Evolutionary conservation across 495 filamentous ascomycete genomes (phyloP).

Genomic region (Daldinia concentrica): DNA sequence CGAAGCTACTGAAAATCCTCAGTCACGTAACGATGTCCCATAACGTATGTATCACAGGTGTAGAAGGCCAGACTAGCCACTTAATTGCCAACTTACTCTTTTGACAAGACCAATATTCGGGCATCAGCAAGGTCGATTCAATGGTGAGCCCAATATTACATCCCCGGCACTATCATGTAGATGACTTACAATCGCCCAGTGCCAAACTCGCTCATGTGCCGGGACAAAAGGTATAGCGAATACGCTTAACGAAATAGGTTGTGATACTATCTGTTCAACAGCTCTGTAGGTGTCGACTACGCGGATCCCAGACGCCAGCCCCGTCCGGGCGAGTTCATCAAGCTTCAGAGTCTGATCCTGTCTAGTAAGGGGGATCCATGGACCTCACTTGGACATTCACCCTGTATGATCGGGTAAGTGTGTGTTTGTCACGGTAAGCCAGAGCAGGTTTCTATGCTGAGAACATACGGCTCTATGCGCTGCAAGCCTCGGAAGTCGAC

Average conservation of each 20-base stretch:
- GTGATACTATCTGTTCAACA: slow-evolving; percentile 1
- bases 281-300: background rate
- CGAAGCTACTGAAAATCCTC: background rate
- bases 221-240: background rate
- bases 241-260: background rate
- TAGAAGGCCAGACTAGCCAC: slow-evolving; percentile 2
- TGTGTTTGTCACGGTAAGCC: background rate
- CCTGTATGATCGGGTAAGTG: slow-evolving; percentile 1
- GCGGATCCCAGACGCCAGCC: background rate
- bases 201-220: background rate
- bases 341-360: background rate
- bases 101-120: background rate
- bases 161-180: background rate
- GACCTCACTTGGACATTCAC: background rate
- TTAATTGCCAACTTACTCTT: background rate
- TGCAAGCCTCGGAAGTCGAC: background rate
- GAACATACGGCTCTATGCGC: background rate
- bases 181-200: background rate
- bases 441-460: background rate
- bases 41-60: background rate
- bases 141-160: background rate
- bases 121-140: background rate
- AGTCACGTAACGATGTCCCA: background rate
- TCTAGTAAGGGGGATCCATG: background rate
- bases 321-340: background rate